Percentiles rank a stretch among this genome's conserved stretches.
These are phyloP conservation scores for Kurtzmaniella quercitrusa DNA, from an alignment of 1,139 yeast species.

Conservation along the genomic window DNA sequence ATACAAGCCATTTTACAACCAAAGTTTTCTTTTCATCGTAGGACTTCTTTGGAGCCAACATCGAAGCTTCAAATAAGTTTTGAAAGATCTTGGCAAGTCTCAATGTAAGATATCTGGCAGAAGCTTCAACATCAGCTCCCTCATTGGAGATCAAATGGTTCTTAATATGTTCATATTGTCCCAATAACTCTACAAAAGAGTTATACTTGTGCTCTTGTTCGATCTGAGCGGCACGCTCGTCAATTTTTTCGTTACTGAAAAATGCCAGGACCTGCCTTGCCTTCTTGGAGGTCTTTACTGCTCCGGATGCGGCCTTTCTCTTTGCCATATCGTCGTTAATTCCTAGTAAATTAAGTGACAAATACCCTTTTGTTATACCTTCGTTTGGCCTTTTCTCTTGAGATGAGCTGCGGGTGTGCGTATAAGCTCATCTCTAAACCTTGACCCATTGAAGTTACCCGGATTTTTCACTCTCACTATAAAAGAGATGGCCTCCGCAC, in stretches of 20 bases:
- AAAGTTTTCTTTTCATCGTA: slow-evolving; percentile 44
- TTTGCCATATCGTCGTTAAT: slow-evolving; percentile 14
- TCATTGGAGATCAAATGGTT: slow-evolving; percentile 15
- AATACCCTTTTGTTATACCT: too few species aligned
- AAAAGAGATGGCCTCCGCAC: slow-evolving; percentile 9
- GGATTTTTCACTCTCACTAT: slow-evolving; percentile 12
- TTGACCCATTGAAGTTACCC: slow-evolving; percentile 16
- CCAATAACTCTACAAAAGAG: slow-evolving; percentile 43
- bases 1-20: slow-evolving; percentile 60
- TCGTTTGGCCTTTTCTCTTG: not conserved
- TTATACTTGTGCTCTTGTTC: slow-evolving; percentile 43
- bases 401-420: not conserved
- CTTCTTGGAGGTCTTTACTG: slow-evolving; percentile 10
- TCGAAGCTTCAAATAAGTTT: slow-evolving; percentile 46
- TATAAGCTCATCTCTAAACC: not conserved
- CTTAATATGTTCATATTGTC: slow-evolving; percentile 29
- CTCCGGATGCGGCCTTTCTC: slow-evolving; percentile 14
- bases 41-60: slow-evolving; percentile 35
- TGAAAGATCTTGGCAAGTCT: slow-evolving; percentile 57
- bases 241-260: slow-evolving; percentile 27
- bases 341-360: too few species aligned
- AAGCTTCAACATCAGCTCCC: slow-evolving; percentile 24
- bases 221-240: slow-evolving; percentile 29
- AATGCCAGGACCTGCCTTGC: slow-evolving; percentile 5
- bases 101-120: slow-evolving; percentile 49